Base-by-base conservation (phyloP, 1,284 basidiomycete species). In the Apiotrichum porosum region DNA sequence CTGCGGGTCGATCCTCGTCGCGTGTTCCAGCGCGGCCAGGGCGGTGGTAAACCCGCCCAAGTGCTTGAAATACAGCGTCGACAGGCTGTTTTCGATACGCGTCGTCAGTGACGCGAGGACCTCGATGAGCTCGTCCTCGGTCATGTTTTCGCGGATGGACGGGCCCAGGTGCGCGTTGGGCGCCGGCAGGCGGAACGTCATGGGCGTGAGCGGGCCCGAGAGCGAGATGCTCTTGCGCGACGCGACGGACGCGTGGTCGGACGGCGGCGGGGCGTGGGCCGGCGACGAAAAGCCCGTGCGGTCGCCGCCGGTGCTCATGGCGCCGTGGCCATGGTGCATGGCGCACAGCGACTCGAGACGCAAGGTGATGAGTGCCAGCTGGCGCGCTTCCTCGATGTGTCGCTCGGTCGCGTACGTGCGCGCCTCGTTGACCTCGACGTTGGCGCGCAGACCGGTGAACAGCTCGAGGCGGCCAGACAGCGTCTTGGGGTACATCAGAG, bases 301-400 rank as follows among this genome's bases (percentile, higher is more conserved):
- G 21, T 50, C 53, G n/a, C n/a, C n/a, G 4, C 45, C 24, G 4
- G 22, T 33, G 26, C 24, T 31, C 24, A 14, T n/a, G 4, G 14
- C 37, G 3, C 13, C 19, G 26, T 12, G 6, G 23, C 21, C 15
- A 26, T 42, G 32, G 17, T 82, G 80, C 0, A 76, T 76, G 6
- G 83, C 80, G 9, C 86, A 81, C 13, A 94, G 78, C 2, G 85
- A 82, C 74, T 97, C 92, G 38, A 95, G 78, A 10, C 92, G 83
- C 30, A 95, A 75, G 60, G 85, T 86, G 15, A 97, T 71, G 57
- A 82, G 68, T 2, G 83, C 84, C 37, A 98, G 75, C 54, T 86
- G 81, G 42, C 82, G 81, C 63, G 94, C 83, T 65, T 91, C 87
- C 21, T 81, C 80, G 31, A 89, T 80, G 65, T 87, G 83, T 54